Evolutionary conservation across 2,329 filamentous ascomycete species (phyloP).

Genomic region (Sarocladium brachiariae): DNA sequence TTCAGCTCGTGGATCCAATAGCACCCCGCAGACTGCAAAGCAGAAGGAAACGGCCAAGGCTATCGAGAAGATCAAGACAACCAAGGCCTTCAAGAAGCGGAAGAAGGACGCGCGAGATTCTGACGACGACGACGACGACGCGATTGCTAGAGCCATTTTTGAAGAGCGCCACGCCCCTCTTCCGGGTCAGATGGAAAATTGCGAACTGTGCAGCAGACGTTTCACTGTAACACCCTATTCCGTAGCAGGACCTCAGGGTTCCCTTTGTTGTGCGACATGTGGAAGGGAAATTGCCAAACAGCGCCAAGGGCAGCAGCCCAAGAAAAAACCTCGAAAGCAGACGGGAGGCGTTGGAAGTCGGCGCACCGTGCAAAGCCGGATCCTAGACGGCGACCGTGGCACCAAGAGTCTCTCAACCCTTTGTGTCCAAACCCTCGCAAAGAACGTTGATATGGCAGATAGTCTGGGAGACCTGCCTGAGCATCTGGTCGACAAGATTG

Average conservation of each 20-base stretch:
- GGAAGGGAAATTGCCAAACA: constrained; percentile 67
- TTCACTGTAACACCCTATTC: constrained; percentile 93
- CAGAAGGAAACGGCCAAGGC: constrained; percentile 46
- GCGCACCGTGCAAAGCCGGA: constrained; percentile 73
- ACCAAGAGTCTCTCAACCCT: constrained; percentile 61
- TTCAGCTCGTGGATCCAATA: constrained; percentile 11
- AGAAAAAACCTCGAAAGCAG: constrained; percentile 36
- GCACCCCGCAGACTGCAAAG: constrained; percentile 21
- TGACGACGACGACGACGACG: constrained; percentile 47
- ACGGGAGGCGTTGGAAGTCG: constrained; percentile 52
- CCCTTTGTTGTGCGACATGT: constrained; percentile 77
- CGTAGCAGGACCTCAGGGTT: constrained; percentile 72
- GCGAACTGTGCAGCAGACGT: constrained; percentile 74
- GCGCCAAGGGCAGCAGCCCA: constrained; percentile 30
- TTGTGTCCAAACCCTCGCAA: constrained; percentile 56
- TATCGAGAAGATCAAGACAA: constrained; percentile 55
- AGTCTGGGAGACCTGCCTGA: constrained; percentile 54
- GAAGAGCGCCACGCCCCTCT: constrained; percentile 43
- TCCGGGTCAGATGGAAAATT: constrained; percentile 86
- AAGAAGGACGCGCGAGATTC: constrained; percentile 41
- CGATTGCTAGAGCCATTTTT: constrained; percentile 42
- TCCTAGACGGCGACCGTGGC: constrained; percentile 70
- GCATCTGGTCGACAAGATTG: constrained; percentile 50
- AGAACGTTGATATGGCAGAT: constrained; percentile 55
- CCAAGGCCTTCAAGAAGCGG: constrained; percentile 50